These are phyloP conservation scores for Pleodorina starrii DNA, from an alignment of 139 green algal species.

Conservation along the genomic window DNA sequence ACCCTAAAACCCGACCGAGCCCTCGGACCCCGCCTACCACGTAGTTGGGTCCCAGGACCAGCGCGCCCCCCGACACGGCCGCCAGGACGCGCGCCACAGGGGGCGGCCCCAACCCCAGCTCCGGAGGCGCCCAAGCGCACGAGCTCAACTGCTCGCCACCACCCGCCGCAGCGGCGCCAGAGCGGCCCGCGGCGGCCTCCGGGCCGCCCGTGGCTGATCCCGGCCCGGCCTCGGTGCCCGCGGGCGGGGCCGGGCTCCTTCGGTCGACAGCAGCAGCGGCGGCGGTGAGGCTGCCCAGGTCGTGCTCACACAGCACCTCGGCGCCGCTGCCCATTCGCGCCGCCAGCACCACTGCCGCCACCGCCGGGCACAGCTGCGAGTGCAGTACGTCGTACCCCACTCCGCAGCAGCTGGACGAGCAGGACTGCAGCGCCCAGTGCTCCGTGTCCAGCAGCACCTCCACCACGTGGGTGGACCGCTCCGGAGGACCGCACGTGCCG, in stretches of 20 bases:
- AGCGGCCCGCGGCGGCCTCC: no score
- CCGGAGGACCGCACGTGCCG: constrained; percentile 18
- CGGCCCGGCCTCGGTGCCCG: no score
- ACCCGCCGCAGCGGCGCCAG: no score
- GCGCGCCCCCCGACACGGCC: constrained; percentile 10
- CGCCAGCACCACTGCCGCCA: constrained; percentile 46
- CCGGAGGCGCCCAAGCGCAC: neutral
- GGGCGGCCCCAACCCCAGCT: neutral
- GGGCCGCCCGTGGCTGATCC: no score
- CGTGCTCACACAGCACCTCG: constrained; percentile 30
- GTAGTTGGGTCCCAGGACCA: constrained; percentile 23
- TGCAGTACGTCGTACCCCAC: constrained; percentile 48
- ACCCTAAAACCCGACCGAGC: no score
- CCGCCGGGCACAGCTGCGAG: constrained; percentile 33
- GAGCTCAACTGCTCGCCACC: neutral
- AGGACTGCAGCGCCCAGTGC: constrained; percentile 12
- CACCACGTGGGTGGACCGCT: constrained; percentile 4
- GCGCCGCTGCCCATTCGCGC: neutral
- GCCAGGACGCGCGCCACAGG: neutral
- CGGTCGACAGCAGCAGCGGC: neutral
- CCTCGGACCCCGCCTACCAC: constrained; percentile 13
- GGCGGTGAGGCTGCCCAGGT: neutral
- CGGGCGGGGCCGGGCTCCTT: no score
- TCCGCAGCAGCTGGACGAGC: constrained; percentile 41
- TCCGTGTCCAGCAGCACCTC: constrained; percentile 3